Percentiles rank a stretch among this genome's conserved stretches.
phyloP scores from a whole-genome alignment of 257 asterid genomes.

The Penstemon barbatus region DNA sequence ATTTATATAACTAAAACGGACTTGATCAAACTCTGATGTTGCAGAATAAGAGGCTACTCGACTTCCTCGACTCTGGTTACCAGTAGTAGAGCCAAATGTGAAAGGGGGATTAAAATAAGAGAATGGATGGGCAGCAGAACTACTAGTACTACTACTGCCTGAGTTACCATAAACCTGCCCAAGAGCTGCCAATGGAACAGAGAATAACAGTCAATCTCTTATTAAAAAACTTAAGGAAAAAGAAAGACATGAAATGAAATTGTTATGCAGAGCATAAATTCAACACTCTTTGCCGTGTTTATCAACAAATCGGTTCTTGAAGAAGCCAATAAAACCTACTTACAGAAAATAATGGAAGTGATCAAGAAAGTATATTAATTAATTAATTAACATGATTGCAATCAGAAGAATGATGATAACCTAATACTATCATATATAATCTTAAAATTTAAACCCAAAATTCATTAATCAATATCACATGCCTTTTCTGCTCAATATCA shows the following conservation, averaged over 20 bases:
- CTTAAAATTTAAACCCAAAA: background rate
- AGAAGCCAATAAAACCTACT: too few relatives aligned
- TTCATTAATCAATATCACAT: background rate
- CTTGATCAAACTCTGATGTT: conserved; percentile 3
- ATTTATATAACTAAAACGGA: background rate
- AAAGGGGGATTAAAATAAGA: too few relatives aligned
- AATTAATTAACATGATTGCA: too few relatives aligned
- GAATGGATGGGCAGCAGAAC: too few relatives aligned
- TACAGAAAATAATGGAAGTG: too few relatives aligned
- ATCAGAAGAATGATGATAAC: background rate
- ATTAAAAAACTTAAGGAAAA: too few relatives aligned
- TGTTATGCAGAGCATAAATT: background rate
- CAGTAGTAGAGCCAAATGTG: background rate
- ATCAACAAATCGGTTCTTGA: background rate
- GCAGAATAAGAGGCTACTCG: conserved; percentile 19
- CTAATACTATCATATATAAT: background rate
- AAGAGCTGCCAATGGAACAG: conserved; percentile 22
- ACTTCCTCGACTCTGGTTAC: conserved; percentile 19
- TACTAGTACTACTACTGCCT: background rate
- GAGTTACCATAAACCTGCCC: conserved; percentile 9
- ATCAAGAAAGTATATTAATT: too few relatives aligned
- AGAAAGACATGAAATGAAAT: too few relatives aligned
- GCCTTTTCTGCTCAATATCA: background rate
- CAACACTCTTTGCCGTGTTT: background rate
- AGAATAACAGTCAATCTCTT: too few relatives aligned